Percentiles rank a stretch among this genome's conserved stretches.
phyloP scores from a whole-genome alignment of 345 rosid genomes.

The Mangifera indica region DNA sequence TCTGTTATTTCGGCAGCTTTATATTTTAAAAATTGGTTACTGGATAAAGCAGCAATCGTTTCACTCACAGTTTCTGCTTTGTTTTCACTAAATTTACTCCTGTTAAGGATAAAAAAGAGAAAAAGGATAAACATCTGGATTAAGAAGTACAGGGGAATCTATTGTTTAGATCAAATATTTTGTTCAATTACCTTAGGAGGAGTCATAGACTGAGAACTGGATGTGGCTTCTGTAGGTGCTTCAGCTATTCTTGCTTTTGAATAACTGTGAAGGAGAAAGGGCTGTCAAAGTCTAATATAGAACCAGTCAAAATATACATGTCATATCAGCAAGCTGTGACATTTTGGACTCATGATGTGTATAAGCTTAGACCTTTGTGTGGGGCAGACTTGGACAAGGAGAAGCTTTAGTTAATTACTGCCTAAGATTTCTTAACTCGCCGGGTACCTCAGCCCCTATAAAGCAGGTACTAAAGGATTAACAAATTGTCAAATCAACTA shows the following conservation, averaged over 20 bases:
- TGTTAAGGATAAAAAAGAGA: no score
- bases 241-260: conserved; percentile 76
- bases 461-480: no score
- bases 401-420: neutral
- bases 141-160: neutral
- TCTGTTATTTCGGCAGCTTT: no score
- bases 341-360: neutral
- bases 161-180: neutral
- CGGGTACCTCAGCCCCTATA: neutral
- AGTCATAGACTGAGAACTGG: conserved; percentile 29
- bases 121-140: no score
- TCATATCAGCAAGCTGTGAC: neutral
- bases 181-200: conserved; percentile 48
- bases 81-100: no score
- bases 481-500: no score
- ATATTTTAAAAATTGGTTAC: neutral
- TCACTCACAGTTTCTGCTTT: no score
- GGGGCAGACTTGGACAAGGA: neutral
- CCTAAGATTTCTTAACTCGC: neutral
- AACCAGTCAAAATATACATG: neutral
- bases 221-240: conserved; percentile 42
- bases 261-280: conserved; percentile 37
- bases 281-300: conserved; percentile 4
- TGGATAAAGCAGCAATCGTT: no score
- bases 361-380: neutral